phyloP scores from a whole-genome alignment of 768 basidiomycete species.

The Phaffia tasmanica region DNA sequence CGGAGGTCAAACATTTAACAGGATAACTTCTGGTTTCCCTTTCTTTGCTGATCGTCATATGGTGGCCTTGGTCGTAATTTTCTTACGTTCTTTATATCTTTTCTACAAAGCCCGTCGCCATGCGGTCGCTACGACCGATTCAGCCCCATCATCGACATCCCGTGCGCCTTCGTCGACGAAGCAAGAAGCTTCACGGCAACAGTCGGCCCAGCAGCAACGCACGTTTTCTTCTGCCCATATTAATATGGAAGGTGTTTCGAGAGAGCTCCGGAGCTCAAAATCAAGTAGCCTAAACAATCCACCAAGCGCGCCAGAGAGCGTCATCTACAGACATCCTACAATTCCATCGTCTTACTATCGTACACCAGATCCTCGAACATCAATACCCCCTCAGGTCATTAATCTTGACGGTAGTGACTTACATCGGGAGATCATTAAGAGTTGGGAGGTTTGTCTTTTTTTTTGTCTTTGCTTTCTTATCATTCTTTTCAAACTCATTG shows the following conservation, averaged over 20 bases:
- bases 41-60: too few species aligned
- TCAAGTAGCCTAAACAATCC: neutral
- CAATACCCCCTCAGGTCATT: constrained; percentile 6
- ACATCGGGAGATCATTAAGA: constrained; percentile 13
- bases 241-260: too few species aligned
- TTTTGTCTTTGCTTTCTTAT: neutral
- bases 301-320: too few species aligned
- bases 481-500: neutral
- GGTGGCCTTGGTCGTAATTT: too few species aligned
- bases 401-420: constrained; percentile 6
- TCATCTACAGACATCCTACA: constrained; percentile 12
- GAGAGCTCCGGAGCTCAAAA: neutral
- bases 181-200: too few species aligned
- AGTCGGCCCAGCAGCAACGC: too few species aligned
- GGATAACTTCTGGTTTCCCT: too few species aligned
- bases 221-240: neutral
- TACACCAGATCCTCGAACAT: constrained; percentile 6
- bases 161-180: constrained; percentile 3
- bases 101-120: neutral
- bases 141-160: neutral
- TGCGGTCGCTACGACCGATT: neutral
- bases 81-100: too few species aligned
- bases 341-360: constrained; percentile 6
- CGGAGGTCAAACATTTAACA: too few species aligned
- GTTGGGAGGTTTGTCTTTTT: constrained; percentile 16